phyloP scores from a whole-genome alignment of 331 rosid species.

The Prunus yedoensis region DNA sequence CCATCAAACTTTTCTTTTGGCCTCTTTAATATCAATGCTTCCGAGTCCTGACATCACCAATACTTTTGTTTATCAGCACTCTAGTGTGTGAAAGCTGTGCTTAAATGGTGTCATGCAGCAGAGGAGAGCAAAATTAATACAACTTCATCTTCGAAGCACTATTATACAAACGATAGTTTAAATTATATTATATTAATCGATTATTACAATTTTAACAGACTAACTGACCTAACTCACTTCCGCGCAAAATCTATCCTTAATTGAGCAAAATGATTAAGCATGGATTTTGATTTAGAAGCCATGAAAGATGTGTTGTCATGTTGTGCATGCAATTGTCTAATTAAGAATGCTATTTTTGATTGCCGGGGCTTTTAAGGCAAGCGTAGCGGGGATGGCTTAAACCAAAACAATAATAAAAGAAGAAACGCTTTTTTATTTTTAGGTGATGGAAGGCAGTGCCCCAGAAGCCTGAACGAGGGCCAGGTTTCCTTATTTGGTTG shows the following conservation, averaged over 20 bases:
- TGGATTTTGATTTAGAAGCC: background rate
- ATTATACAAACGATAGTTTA: no score
- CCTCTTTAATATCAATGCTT: background rate
- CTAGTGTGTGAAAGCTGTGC: no score
- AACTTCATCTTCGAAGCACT: no score
- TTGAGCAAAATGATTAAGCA: background rate
- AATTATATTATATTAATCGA: no score
- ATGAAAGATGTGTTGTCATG: slow-evolving; percentile 12
- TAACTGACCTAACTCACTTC: no score
- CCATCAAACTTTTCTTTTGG: background rate
- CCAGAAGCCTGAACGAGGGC: slow-evolving; percentile 15
- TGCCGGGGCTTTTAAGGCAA: slow-evolving; percentile 56
- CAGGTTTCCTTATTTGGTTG: slow-evolving; percentile 44
- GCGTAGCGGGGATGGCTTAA: slow-evolving; percentile 28
- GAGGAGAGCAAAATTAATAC: no score
- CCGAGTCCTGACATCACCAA: no score
- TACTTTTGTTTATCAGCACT: no score
- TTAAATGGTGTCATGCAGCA: no score
- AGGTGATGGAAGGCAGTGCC: slow-evolving; percentile 22
- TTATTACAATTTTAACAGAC: no score
- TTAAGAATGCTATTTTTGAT: slow-evolving; percentile 14
- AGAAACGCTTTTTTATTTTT: background rate
- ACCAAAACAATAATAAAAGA: slow-evolving; percentile 8
- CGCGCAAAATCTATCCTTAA: rapidly evolving
- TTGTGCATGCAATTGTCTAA: slow-evolving; percentile 13